Evolutionary conservation across 495 filamentous ascomycete genomes (phyloP).

Genomic region (Neurospora sp.): DNA sequence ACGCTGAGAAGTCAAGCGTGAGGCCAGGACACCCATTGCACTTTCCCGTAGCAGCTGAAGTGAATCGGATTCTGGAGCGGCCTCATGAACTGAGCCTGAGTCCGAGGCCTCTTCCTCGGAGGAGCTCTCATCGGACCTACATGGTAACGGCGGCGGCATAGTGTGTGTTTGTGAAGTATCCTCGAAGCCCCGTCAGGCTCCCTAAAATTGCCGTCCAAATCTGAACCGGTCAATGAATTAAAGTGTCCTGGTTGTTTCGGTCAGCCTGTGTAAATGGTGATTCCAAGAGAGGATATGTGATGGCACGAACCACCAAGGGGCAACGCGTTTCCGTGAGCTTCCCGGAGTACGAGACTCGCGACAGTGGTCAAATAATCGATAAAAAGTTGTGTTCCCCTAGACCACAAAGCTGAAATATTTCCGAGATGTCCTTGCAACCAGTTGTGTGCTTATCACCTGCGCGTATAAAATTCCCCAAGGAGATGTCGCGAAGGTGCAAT

Average conservation of each 20-base stretch:
- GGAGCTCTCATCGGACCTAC: not conserved
- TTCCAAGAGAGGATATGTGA: too few species aligned
- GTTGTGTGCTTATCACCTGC: too few species aligned
- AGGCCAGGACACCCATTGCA: not conserved
- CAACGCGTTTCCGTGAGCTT: too few species aligned
- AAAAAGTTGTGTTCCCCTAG: too few species aligned
- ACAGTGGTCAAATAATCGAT: too few species aligned
- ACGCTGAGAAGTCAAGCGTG: not conserved
- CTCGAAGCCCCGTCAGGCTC: not conserved
- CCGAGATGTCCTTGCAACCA: too few species aligned
- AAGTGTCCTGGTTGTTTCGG: not conserved
- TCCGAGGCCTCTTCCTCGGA: not conserved
- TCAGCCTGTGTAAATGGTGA: not conserved
- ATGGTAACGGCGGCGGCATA: not conserved
- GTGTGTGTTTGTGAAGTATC: not conserved
- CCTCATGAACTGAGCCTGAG: not conserved
- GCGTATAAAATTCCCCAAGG: not conserved
- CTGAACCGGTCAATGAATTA: not conserved
- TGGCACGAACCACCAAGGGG: too few species aligned
- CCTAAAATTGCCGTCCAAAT: not conserved
- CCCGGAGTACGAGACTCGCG: too few species aligned
- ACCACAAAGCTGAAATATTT: too few species aligned
- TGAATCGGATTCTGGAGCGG: not conserved
- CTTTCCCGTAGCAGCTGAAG: not conserved
- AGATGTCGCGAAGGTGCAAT: not conserved